Percentiles rank a stretch among this genome's conserved stretches.
These are phyloP conservation scores for Anisodus acutangulus DNA, from an alignment of 257 asterid species.

Conservation along the genomic window DNA sequence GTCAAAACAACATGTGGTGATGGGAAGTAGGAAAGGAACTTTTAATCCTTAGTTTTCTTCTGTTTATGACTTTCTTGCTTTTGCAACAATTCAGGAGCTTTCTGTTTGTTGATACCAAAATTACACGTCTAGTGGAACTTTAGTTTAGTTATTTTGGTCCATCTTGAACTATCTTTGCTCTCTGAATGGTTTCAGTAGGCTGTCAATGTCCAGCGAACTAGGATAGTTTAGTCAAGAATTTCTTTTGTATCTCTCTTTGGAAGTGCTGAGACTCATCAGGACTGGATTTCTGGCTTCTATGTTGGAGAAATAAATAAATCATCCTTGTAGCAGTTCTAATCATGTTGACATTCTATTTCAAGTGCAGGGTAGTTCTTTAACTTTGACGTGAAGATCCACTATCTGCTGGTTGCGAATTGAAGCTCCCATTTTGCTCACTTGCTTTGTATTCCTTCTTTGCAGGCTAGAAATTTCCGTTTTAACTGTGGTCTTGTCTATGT, in stretches of 20 bases:
- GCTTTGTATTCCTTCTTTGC: conserved; percentile 40
- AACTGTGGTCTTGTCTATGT: conserved; percentile 96
- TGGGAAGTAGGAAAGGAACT: conserved; percentile 15
- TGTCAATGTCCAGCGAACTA: neutral
- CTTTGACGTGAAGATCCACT: neutral
- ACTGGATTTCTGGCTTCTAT: conserved; percentile 21
- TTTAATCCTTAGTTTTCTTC: conserved; percentile 22
- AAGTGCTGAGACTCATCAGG: conserved; percentile 2
- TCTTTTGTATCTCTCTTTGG: neutral
- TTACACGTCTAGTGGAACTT: neutral
- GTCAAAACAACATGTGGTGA: conserved; percentile 4
- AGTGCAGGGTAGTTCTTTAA: neutral
- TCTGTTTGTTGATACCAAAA: conserved; percentile 16
- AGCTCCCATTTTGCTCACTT: conserved; percentile 10
- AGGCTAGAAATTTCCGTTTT: conserved; percentile 98
- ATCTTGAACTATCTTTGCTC: conserved; percentile 18
- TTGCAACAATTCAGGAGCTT: neutral
- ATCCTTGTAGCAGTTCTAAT: conserved; percentile 13
- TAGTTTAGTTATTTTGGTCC: conserved; percentile 17
- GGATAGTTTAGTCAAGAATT: neutral
- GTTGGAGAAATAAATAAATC: neutral
- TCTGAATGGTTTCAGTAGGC: conserved; percentile 11
- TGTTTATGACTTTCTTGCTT: neutral
- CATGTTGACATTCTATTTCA: conserved; percentile 8
- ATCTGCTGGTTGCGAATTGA: neutral